Evolutionary conservation across 2,329 filamentous ascomycete species (phyloP).

Genomic region (Botrytis sinoallii): DNA sequence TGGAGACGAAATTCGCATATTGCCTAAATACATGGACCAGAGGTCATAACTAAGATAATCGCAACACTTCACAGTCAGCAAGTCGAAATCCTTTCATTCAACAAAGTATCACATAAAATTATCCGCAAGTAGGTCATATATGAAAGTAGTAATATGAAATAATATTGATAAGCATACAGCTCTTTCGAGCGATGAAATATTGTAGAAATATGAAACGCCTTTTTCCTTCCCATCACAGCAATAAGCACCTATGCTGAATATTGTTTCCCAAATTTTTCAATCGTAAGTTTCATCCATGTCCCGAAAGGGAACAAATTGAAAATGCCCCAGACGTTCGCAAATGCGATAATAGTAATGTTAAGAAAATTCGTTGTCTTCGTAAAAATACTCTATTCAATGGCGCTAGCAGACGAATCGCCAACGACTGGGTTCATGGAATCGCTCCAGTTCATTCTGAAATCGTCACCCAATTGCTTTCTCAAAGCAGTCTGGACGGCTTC

Average conservation of each 20-base stretch:
- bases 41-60: not conserved
- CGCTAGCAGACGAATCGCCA: constrained; percentile 50
- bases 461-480: constrained; percentile 66
- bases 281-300: not conserved
- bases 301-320: not conserved
- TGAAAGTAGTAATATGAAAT: constrained; percentile 2
- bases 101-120: not conserved
- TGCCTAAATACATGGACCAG: not conserved
- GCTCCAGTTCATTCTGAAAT: constrained; percentile 72
- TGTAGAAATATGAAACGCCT: not conserved
- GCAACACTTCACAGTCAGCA: not conserved
- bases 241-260: constrained; percentile 13
- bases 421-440: constrained; percentile 67
- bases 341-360: not conserved
- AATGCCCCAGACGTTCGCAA: not conserved
- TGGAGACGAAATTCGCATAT: not conserved
- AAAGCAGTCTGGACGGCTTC: constrained; percentile 68
- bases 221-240: constrained; percentile 6
- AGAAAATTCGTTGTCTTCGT: constrained; percentile 14
- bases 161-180: not conserved
- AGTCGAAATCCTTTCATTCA: not conserved
- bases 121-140: not conserved
- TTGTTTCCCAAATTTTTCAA: not conserved
- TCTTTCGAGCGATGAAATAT: not conserved
- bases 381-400: constrained; percentile 47